Evolutionary conservation across 495 filamentous ascomycete genomes (phyloP).

Genomic region (Entonaema liquescens): DNA sequence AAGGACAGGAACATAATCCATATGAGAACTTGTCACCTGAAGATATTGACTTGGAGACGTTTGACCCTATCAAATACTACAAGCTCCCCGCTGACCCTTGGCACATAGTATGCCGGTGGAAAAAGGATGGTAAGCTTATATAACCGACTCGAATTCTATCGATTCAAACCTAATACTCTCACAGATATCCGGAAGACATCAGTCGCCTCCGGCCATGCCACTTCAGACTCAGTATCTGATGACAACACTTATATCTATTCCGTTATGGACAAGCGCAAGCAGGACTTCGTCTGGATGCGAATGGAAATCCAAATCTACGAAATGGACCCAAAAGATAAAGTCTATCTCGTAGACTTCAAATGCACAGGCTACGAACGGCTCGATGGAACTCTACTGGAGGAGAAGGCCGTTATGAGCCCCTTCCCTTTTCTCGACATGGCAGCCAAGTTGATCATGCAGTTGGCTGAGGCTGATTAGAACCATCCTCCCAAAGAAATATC

Average conservation of each 20-base stretch:
- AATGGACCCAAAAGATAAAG: constrained; percentile 77
- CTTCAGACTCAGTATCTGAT: constrained; percentile 43
- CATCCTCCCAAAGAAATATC: constrained; percentile 8
- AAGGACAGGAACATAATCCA: constrained; percentile 33
- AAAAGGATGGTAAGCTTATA: constrained; percentile 70
- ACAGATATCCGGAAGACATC: constrained; percentile 53
- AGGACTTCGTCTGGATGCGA: constrained; percentile 77
- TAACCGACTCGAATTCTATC: constrained; percentile 48
- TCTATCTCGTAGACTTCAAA: constrained; percentile 98
- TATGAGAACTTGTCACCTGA: constrained; percentile 40
- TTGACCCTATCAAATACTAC: constrained; percentile 60
- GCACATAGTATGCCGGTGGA: constrained; percentile 90
- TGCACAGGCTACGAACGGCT: constrained; percentile 94
- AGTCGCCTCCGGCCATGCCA: constrained; percentile 44
- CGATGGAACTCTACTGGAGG: constrained; percentile 65
- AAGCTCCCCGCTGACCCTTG: constrained; percentile 91
- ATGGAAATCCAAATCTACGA: constrained; percentile 97
- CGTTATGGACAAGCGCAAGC: constrained; percentile 53
- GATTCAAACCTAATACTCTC: constrained; percentile 16
- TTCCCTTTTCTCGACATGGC: constrained; percentile 83
- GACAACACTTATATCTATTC: constrained; percentile 47
- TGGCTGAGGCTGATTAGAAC: constrained; percentile 70
- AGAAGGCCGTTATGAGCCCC: constrained; percentile 78
- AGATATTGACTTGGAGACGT: constrained; percentile 41
- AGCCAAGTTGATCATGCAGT: constrained; percentile 75